These are phyloP conservation scores for Arthrobotrys pseudoclavata DNA, from an alignment of 2,329 filamentous ascomycete species.

Conservation along the genomic window DNA sequence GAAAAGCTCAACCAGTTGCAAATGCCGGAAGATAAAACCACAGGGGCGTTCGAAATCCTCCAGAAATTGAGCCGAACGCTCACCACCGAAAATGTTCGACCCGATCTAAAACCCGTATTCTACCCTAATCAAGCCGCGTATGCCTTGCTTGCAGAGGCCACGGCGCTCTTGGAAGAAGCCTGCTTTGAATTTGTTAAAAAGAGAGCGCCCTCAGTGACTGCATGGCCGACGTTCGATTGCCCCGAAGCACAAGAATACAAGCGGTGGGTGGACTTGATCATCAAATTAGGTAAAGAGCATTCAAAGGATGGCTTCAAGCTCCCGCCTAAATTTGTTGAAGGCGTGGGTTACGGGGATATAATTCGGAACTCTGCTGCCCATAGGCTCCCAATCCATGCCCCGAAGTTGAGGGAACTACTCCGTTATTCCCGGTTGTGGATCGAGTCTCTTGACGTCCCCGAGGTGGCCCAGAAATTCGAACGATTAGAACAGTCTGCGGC, in stretches of 20 bases:
- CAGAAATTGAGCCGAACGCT: constrained; percentile 40
- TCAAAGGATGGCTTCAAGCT: constrained; percentile 24
- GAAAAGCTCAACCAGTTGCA: constrained; percentile 22
- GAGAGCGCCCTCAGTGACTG: constrained; percentile 27
- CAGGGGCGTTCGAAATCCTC: constrained; percentile 1
- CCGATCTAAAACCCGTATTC: constrained; percentile 43
- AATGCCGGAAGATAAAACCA: constrained; percentile 2
- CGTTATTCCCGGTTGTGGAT: constrained; percentile 29
- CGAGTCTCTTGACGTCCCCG: constrained; percentile 33
- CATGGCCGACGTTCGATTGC: constrained; percentile 45
- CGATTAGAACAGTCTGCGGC: constrained; percentile 27
- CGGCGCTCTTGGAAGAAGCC: constrained; percentile 44
- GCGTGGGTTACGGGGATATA: constrained; percentile 29
- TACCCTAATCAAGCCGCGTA: constrained; percentile 42
- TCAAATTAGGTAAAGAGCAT: constrained; percentile 27
- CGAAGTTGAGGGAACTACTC: constrained; percentile 42
- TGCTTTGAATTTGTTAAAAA: constrained; percentile 33
- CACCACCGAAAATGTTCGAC: constrained; percentile 1
- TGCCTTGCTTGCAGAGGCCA: constrained; percentile 49
- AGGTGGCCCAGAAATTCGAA: constrained; percentile 24
- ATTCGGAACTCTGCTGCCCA: constrained; percentile 58
- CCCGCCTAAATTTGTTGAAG: constrained; percentile 37
- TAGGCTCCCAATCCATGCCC: constrained; percentile 43
- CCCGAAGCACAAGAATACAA: constrained; percentile 57
- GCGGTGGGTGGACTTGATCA: constrained; percentile 41